These are phyloP conservation scores for Angomonas desouzai DNA, from an alignment of 208 protist species.

Conservation along the genomic window DNA sequence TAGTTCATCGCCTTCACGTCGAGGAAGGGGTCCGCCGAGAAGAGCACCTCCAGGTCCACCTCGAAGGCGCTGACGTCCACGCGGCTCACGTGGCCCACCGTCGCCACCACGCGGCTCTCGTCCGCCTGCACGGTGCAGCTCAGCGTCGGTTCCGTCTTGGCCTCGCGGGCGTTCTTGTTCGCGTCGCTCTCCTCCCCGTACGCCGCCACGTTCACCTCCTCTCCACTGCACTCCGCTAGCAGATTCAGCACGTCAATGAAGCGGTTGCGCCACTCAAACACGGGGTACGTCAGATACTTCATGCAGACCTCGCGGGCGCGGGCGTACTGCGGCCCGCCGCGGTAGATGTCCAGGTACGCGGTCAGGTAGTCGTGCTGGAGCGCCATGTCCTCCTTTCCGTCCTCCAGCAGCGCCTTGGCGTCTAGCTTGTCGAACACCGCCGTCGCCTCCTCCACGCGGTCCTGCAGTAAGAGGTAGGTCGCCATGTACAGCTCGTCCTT, in stretches of 20 bases:
- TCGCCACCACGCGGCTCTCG: conserved; percentile 1
- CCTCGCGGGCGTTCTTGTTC: conserved; percentile 1
- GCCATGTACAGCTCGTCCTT: conserved; percentile 11
- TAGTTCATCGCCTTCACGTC: conserved; percentile 10
- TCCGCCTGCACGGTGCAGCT: conserved; percentile 6
- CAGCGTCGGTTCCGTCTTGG: conserved; percentile 13
- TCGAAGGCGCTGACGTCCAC: conserved; percentile 9
- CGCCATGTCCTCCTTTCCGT: not conserved
- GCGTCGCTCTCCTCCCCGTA: conserved; percentile 9
- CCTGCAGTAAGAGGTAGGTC: conserved; percentile 19
- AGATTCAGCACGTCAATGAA: conserved; percentile 20
- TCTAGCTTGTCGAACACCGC: conserved; percentile 8
- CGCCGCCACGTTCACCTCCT: not conserved
- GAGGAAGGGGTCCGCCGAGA: conserved; percentile 16
- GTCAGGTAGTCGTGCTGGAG: conserved; percentile 21
- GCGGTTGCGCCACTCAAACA: conserved; percentile 21
- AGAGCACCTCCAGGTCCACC: conserved; percentile 20
- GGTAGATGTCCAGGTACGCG: conserved; percentile 17
- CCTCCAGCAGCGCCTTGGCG: not conserved
- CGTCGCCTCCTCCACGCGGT: conserved; percentile 13
- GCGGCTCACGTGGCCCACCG: not conserved
- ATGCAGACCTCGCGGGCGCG: conserved; percentile 4
- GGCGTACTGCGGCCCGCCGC: not conserved
- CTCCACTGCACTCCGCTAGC: conserved; percentile 13
- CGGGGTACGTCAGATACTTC: conserved; percentile 20